A percentile compares a stretch with the other conserved stretches of the same genome.
Evolutionary conservation across 495 filamentous ascomycete genomes (phyloP).

Genomic region (Bombardia bombarda): DNA sequence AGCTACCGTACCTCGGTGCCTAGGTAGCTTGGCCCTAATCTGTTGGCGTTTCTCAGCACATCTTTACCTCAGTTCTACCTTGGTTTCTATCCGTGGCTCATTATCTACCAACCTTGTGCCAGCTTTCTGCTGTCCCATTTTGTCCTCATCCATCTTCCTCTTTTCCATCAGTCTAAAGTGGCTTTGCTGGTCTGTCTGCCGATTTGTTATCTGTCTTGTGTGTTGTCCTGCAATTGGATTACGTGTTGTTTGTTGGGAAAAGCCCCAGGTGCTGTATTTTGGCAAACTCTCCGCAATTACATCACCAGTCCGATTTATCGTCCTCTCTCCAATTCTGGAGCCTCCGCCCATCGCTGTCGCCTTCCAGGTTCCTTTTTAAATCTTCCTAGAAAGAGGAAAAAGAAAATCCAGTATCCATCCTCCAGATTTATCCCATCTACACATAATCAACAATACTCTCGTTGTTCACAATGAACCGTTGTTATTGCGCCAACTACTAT

Average conservation of each 20-base stretch:
- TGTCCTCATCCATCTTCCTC: background rate
- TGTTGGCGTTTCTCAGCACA: no score
- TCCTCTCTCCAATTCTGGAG: background rate
- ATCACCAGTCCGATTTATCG: background rate
- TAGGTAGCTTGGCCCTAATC: no score
- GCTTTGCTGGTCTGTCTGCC: no score
- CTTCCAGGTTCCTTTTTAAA: background rate
- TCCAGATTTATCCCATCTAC: background rate
- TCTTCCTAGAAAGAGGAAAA: background rate
- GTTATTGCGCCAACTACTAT: constrained; percentile 48
- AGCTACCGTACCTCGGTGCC: no score
- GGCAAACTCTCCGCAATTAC: background rate
- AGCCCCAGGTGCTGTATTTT: background rate
- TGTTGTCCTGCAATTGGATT: background rate
- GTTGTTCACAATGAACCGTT: constrained; percentile 14
- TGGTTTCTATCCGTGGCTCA: no score
- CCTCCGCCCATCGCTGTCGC: background rate
- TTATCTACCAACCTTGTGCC: no score
- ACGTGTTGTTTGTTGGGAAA: background rate
- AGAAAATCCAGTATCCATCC: background rate
- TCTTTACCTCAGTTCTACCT: no score
- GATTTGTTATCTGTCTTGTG: background rate
- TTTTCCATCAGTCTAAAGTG: no score
- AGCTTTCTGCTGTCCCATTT: background rate
- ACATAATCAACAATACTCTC: background rate